These are phyloP conservation scores for Lupinus albus DNA, from an alignment of 306 rosid genomes.

Conservation along the genomic window DNA sequence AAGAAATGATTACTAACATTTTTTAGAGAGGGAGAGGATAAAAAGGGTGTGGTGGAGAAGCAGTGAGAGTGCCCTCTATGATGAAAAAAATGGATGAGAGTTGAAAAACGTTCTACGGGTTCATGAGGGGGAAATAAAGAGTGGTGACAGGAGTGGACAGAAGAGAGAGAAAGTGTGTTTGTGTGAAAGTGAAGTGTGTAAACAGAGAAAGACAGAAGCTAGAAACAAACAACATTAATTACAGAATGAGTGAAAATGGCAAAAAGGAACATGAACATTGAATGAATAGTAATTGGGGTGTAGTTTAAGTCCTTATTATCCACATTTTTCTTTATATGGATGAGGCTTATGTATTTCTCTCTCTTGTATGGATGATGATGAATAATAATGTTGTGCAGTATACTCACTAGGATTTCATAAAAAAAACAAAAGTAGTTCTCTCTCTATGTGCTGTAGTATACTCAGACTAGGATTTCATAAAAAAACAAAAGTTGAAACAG, in stretches of 20 bases:
- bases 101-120: slow-evolving; percentile 49
- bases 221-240: slow-evolving; percentile 45
- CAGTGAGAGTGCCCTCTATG: neutral
- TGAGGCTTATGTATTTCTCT: slow-evolving; percentile 14
- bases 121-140: slow-evolving; percentile 47
- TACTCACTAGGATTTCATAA: slow-evolving; percentile 26
- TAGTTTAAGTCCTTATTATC: slow-evolving; percentile 62
- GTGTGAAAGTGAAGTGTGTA: slow-evolving; percentile 25
- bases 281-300: slow-evolving; percentile 23
- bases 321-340: slow-evolving; percentile 50
- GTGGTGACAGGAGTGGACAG: slow-evolving; percentile 42
- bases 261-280: slow-evolving; percentile 33
- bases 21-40: slow-evolving; percentile 30
- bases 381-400: too few species aligned
- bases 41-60: slow-evolving; percentile 1
- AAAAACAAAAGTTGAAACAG: too few species aligned
- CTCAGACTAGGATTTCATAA: too few species aligned
- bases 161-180: slow-evolving; percentile 39
- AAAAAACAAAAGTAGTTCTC: slow-evolving; percentile 54
- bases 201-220: slow-evolving; percentile 28
- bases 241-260: slow-evolving; percentile 18
- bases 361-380: slow-evolving; percentile 40
- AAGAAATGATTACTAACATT: slow-evolving; percentile 45
- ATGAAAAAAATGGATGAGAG: slow-evolving; percentile 38
- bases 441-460: too few species aligned